phyloP scores from a whole-genome alignment of 1,284 basidiomycete genomes.

The Sphaerobolus stellatus region DNA sequence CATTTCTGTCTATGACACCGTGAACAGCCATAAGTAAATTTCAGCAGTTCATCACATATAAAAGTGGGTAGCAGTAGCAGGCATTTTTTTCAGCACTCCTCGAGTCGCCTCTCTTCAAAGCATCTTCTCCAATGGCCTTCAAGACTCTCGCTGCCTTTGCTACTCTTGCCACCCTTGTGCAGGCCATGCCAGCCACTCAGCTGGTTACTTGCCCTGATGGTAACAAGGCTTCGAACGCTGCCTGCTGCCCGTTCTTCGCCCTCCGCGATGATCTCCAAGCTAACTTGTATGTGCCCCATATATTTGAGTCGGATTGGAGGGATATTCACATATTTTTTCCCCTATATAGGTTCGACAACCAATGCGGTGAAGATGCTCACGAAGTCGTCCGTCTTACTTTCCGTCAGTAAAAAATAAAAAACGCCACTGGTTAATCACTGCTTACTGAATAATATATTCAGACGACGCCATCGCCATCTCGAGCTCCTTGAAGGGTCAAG shows the following conservation, averaged over 20 bases:
- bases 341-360: background rate
- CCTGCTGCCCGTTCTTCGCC: constrained; percentile 21
- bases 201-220: background rate
- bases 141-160: background rate
- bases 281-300: constrained; percentile 11
- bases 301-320: background rate
- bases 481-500: background rate
- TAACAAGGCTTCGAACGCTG: background rate
- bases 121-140: too few species aligned
- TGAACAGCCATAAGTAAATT: too few species aligned
- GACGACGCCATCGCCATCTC: background rate
- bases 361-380: background rate
- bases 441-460: too few species aligned
- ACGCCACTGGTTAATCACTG: background rate
- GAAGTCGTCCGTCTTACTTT: background rate
- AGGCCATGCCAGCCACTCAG: background rate
- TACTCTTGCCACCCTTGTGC: background rate
- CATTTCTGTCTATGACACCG: too few species aligned
- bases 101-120: too few species aligned
- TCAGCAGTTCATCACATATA: too few species aligned
- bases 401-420: background rate
- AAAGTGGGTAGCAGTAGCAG: too few species aligned
- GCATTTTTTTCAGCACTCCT: too few species aligned
- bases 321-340: background rate
- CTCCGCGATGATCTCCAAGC: constrained; percentile 20